Conservation (phyloP, 2,329 filamentous ascomycete genomes). For the Fusarium scirpi region DNA sequence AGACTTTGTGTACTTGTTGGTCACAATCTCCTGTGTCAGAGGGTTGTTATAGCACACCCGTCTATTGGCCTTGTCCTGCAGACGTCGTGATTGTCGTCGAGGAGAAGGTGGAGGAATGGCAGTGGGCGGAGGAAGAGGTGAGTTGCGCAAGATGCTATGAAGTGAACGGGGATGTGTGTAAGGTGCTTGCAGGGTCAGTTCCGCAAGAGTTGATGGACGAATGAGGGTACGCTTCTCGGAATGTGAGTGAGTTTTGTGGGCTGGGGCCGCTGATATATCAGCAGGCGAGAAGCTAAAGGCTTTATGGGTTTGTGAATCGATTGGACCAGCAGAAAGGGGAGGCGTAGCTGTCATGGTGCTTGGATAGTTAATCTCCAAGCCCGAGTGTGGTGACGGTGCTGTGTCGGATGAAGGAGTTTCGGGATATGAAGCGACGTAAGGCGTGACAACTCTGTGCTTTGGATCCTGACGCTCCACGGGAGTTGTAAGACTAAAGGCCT, state of each 20-base stretch:
- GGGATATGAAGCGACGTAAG: slow-evolving; percentile 61
- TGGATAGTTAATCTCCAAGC: slow-evolving; percentile 61
- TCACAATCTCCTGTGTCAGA: slow-evolving; percentile 72
- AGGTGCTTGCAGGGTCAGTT: slow-evolving; percentile 56
- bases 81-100: slow-evolving; percentile 64
- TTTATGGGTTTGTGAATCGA: slow-evolving; percentile 56
- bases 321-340: slow-evolving; percentile 65
- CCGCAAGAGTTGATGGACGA: slow-evolving; percentile 30
- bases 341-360: slow-evolving; percentile 71
- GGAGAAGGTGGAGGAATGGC: slow-evolving; percentile 65
- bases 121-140: slow-evolving; percentile 67
- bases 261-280: slow-evolving; percentile 46
- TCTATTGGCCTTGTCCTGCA: slow-evolving; percentile 66
- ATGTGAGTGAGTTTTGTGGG: slow-evolving; percentile 13
- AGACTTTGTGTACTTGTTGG: slow-evolving; percentile 70
- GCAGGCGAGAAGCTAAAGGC: slow-evolving; percentile 61
- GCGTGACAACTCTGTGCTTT: slow-evolving; percentile 56
- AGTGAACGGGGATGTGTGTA: slow-evolving; percentile 70
- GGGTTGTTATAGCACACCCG: slow-evolving; percentile 73
- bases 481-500: slow-evolving; percentile 49
- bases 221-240: slow-evolving; percentile 31
- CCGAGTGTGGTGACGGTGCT: slow-evolving; percentile 60
- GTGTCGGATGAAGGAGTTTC: slow-evolving; percentile 67
- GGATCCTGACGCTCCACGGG: slow-evolving; percentile 49
- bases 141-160: slow-evolving; percentile 75